A percentile compares a stretch with the other conserved stretches of the same genome.
These are phyloP conservation scores for Meripilus lineatus DNA, from an alignment of 1,284 basidiomycete genomes.

Conservation along the genomic window DNA sequence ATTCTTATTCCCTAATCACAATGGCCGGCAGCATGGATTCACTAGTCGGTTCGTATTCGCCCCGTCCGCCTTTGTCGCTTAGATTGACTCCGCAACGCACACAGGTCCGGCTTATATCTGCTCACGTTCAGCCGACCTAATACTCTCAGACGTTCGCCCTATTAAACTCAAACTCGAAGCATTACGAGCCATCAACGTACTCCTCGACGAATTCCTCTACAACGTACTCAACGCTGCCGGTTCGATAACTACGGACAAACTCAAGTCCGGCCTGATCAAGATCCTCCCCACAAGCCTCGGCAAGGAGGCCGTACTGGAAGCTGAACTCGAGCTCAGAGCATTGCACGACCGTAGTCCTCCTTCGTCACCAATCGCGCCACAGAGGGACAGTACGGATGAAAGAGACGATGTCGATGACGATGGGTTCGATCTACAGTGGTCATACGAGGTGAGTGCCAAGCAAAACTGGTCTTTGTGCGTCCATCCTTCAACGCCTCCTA, in stretches of 20 bases:
- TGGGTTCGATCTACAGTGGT: slow-evolving; percentile 65
- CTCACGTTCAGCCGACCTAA: slow-evolving; percentile 76
- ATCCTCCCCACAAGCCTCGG: slow-evolving; percentile 76
- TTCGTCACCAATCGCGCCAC: slow-evolving; percentile 31
- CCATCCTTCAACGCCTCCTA: no score
- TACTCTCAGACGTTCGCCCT: slow-evolving; percentile 88
- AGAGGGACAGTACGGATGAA: no score
- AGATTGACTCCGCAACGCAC: background rate
- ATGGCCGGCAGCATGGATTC: slow-evolving; percentile 2
- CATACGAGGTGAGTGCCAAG: slow-evolving; percentile 58
- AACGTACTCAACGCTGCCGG: slow-evolving; percentile 65
- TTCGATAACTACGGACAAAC: slow-evolving; percentile 70
- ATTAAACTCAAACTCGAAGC: slow-evolving; percentile 76
- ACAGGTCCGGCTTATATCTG: slow-evolving; percentile 72
- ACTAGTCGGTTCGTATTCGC: slow-evolving; percentile 1
- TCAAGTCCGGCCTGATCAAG: slow-evolving; percentile 70
- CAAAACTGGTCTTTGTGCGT: slow-evolving; percentile 1
- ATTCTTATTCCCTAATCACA: no score
- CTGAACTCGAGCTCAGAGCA: slow-evolving; percentile 83
- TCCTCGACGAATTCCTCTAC: slow-evolving; percentile 86
- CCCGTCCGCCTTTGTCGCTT: background rate
- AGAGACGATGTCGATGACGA: slow-evolving; percentile 39
- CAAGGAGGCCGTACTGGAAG: slow-evolving; percentile 88
- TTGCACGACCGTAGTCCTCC: slow-evolving; percentile 66
- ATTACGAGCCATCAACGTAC: slow-evolving; percentile 73